Evolutionary conservation across 2,329 filamentous ascomycete genomes (phyloP).

Genomic region (Sporothrix mexicana): DNA sequence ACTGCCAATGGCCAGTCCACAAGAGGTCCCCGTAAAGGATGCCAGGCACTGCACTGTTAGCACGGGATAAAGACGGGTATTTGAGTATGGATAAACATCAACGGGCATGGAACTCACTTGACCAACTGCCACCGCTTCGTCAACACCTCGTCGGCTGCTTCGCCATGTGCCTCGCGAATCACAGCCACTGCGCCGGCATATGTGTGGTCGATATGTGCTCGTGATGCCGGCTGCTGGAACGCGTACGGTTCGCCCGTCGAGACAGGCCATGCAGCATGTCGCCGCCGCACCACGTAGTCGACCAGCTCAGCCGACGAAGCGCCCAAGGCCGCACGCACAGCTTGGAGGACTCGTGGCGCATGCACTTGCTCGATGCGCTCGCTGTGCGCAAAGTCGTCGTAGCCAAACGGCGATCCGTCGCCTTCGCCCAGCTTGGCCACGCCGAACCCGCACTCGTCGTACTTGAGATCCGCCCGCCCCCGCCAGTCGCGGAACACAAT

Average conservation of each 20-base stretch:
- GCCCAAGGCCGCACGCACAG: slow-evolving; percentile 29
- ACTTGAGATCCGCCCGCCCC: slow-evolving; percentile 28
- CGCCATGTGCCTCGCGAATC: slow-evolving; percentile 56
- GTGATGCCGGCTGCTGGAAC: slow-evolving; percentile 36
- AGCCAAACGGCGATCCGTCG: not conserved
- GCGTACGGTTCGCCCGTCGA: slow-evolving; percentile 35
- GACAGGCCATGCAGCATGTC: slow-evolving; percentile 36
- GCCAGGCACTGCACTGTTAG: slow-evolving; percentile 37
- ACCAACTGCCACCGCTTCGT: slow-evolving; percentile 32
- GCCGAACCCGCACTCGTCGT: slow-evolving; percentile 35
- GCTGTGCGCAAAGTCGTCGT: slow-evolving; percentile 30
- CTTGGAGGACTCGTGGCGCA: slow-evolving; percentile 33
- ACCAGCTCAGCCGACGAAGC: slow-evolving; percentile 37
- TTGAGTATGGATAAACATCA: too few relatives aligned
- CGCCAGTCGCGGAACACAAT: slow-evolving; percentile 32
- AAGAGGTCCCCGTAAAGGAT: slow-evolving; percentile 38
- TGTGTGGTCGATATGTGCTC: slow-evolving; percentile 37
- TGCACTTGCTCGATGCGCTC: slow-evolving; percentile 32
- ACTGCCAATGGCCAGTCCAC: slow-evolving; percentile 40
- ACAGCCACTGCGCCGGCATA: slow-evolving; percentile 57
- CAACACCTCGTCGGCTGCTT: slow-evolving; percentile 22
- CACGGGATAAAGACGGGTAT: too few relatives aligned
- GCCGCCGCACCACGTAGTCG: slow-evolving; percentile 38
- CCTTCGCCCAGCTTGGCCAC: slow-evolving; percentile 13
- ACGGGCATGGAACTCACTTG: slow-evolving; percentile 34